These are phyloP conservation scores for Paracoccidioides lutzii DNA, from an alignment of 2,329 filamentous ascomycete species.

Conservation along the genomic window DNA sequence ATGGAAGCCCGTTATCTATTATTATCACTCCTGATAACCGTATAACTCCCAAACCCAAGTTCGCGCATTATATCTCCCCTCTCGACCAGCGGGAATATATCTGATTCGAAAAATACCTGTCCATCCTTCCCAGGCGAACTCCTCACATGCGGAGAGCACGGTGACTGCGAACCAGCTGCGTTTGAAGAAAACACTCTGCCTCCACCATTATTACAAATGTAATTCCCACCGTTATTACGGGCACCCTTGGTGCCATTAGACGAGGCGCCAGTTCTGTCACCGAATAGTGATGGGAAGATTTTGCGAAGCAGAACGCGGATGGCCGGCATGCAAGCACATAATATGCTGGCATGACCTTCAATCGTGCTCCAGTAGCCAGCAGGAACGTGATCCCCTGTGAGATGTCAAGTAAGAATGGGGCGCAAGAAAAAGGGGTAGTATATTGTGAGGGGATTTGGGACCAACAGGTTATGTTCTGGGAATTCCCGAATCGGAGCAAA, in stretches of 20 bases:
- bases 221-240: background rate
- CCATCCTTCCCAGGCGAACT: background rate
- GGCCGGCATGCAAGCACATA: background rate
- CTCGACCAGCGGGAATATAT: background rate
- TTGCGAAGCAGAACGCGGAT: constrained; percentile 1
- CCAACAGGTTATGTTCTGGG: background rate
- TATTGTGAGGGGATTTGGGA: background rate
- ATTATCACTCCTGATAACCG: constrained; percentile 8
- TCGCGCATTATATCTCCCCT: background rate
- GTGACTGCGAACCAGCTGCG: background rate
- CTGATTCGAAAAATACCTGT: background rate
- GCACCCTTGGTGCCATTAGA: background rate
- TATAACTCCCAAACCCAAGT: constrained; percentile 8
- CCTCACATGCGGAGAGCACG: background rate
- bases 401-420: background rate
- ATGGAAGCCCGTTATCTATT: background rate
- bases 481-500: background rate
- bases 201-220: background rate
- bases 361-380: background rate
- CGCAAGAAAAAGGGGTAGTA: background rate
- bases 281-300: background rate
- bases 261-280: background rate
- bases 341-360: background rate
- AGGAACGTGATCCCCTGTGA: background rate
- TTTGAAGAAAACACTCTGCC: background rate